Base-by-base conservation (phyloP, 495 filamentous ascomycete genomes). In the Aspergillus funiculosus region DNA sequence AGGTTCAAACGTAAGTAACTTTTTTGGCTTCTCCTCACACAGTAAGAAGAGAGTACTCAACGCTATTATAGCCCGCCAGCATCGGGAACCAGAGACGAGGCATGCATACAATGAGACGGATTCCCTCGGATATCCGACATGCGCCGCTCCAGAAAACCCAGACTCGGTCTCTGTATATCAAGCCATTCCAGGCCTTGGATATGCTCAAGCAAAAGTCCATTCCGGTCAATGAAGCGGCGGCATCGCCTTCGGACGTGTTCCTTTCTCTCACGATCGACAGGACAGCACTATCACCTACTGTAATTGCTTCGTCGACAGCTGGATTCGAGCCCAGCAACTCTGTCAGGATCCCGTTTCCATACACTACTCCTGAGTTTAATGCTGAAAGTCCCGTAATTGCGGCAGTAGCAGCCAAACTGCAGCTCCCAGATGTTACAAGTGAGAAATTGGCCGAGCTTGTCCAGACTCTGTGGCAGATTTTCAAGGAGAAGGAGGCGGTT, bases 181-280 rank as follows among this genome's bases (percentile, higher is more conserved):
- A 74, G 26, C 68, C 78, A 43, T 59, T 69, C 21, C 68, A 81
- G 44, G 78, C 81, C 4, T 66, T 80, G 45, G 68, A 77, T 15
- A 70, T 88, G 31, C 74, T 91, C 18, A 69, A 73, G 22, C 52
- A 73, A 36, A 70, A 62, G 35, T 68, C 67, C 3, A 62, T 84
- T 35, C 61, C 66, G 30, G 71, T 78, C 36, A 70, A 66, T 22
- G 71, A 59, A 48, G 58, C 46, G 34, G 52, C 36, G 6, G 41
- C 19, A 50, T 66, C 54, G 46, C 58, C 48, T 9, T 66, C 72
- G 10, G 67, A 72, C 18, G 57, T 77, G 17, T 67, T 67, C 40
- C 52, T 90, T 7, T 79, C 74, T 18, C 66, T 94, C 30, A 77
- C 77, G 21, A 64, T 89, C 41, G 81, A 89, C 60, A 76, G 87